phyloP scores from a whole-genome alignment of 2,329 filamentous ascomycete genomes.

The Fusarium setosum region DNA sequence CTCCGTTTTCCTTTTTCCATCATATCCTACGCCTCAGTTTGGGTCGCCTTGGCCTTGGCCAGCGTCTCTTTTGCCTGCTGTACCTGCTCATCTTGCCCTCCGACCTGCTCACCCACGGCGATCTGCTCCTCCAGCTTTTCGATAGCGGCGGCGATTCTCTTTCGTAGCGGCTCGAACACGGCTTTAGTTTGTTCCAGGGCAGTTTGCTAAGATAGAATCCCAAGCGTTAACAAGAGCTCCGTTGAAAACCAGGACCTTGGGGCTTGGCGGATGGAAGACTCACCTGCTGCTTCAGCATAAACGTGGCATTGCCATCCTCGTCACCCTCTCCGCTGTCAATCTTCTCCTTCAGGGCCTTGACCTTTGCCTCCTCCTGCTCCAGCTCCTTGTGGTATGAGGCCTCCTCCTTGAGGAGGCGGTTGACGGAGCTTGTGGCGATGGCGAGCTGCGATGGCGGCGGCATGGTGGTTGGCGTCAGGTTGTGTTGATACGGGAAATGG shows the following conservation, averaged over 20 bases:
- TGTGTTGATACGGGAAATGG: neutral
- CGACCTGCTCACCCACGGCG: slow-evolving; percentile 68
- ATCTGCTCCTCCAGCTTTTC: slow-evolving; percentile 81
- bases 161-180: slow-evolving; percentile 78
- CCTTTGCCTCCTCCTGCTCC: slow-evolving; percentile 76
- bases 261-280: slow-evolving; percentile 36
- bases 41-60: slow-evolving; percentile 57
- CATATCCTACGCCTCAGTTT: slow-evolving; percentile 19
- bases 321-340: slow-evolving; percentile 60
- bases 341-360: slow-evolving; percentile 75
- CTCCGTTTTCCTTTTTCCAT: neutral
- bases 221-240: slow-evolving; percentile 7
- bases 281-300: slow-evolving; percentile 88
- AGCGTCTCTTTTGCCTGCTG: slow-evolving; percentile 66
- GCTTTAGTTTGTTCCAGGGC: slow-evolving; percentile 90
- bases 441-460: slow-evolving; percentile 79
- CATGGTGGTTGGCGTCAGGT: slow-evolving; percentile 64
- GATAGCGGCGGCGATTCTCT: slow-evolving; percentile 78
- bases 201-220: slow-evolving; percentile 66
- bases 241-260: no score
- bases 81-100: slow-evolving; percentile 60
- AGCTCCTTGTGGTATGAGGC: slow-evolving; percentile 90
- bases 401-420: slow-evolving; percentile 92
- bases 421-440: slow-evolving; percentile 83
- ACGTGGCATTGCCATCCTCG: slow-evolving; percentile 81